Evolutionary conservation across 352 stramenopile genomes (phyloP), one percentile per base, ranked within the genome.

Genomic region (Globisporangium nodosum): DNA sequence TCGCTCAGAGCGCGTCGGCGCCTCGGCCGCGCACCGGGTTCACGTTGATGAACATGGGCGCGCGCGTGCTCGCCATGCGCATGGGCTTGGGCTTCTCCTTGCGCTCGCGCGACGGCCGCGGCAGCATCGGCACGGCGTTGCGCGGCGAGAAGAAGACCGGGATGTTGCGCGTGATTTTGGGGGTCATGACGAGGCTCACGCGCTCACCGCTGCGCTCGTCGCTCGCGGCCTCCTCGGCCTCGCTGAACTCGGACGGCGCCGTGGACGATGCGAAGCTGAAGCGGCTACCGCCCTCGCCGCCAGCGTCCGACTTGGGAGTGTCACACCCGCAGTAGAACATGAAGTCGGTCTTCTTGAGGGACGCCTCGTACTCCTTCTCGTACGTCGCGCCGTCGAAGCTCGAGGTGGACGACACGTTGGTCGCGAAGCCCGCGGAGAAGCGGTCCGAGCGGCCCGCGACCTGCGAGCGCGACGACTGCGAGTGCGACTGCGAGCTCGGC

Each of bases 251-350:
- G n/a, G 51, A 59, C 7, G 52, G 64, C 21, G 66, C 35, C 13
- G 52, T 50, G n/a, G 51, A 59, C 5, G 52, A 62, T 21, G 66
- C 35, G 43, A 68, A 70, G 31, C 65, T 65, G 20, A 70, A 75
- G 40, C 73, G 71, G 52, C 67, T 65, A 33, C 74, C 42, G 35
- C 59, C 31, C 5, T 55, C 74, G 5, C 71, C 72, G 20, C 74
- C 66, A 30, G 55, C 57, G 39, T 58, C 49, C 35, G 73, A 76
- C 45, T 57, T 71, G 18, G 69, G 70, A 8, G 74, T 78, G 56
- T 81, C 74, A 37, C 56, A 77, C 5, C 74, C 74, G 21, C 74
- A 74, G 60, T 84, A 84, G 50, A 84, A 84, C 54, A 84, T 69
- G 58, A 84, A 84, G 49, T 84, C 66, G 59, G 77, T 66, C 18